Base-by-base conservation (phyloP, 305 asterid species). In the Caryopteris hybrid region DNA sequence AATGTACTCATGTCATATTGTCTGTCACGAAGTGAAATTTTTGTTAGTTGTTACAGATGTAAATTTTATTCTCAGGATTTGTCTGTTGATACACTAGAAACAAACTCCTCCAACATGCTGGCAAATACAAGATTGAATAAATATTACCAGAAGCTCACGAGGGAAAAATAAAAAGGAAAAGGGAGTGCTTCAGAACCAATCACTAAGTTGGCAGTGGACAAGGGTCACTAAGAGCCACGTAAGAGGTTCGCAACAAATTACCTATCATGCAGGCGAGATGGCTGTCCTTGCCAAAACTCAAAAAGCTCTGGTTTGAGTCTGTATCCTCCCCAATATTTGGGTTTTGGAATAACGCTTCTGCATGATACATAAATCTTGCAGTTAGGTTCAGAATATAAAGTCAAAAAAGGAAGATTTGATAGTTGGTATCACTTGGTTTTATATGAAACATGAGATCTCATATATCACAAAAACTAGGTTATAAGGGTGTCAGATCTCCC, bases 221-320 rank as follows among this genome's bases (percentile, higher is more conserved):
- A 4, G 48, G 62, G 52, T 63, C 74, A 36, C 34, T 66, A 53
- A 2, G 33, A 57, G 53, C 46, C 14, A 58, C 1, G 21, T 3
- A 64, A 68, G 29, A 9, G 54, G 56, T 43, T 17, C n/a, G 39
- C 2, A 68, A 71, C 50, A 68, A 38, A 64, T 74, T 79, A 92
- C 98, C 95, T 88, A 73, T 89, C 96, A 61, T 86, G 93, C 79
- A 90, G 86, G 66, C 95, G 98, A 74, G 97, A 92, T 66, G 84
- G 85, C 43, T 90, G 96, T 66, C 98, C 97, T 80, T 90, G 98
- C 98, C 98, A 92, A 74, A 92, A 92, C 87, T 92, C 98, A 47
- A 88, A 92, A 73, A 79, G 73, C 68, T 88, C 84, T 6, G 96
- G 97, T 74, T 68, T 85, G 60, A 90, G 97, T 81, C 95, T 80